These are phyloP conservation scores for Scytalidium lignicola DNA, from an alignment of 2,329 filamentous ascomycete species.

Conservation along the genomic window DNA sequence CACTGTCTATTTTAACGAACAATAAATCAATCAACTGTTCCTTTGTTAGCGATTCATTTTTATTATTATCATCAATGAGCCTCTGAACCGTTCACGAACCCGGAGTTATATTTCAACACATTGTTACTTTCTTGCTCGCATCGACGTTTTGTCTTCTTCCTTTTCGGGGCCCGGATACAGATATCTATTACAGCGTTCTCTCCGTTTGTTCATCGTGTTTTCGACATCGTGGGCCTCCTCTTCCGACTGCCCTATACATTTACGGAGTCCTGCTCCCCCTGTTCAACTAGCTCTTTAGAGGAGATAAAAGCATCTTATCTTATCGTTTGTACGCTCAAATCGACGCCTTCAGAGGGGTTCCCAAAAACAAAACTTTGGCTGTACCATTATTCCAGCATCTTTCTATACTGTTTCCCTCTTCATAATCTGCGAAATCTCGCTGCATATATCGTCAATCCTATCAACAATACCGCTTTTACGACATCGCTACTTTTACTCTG, in stretches of 20 bases:
- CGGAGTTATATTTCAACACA: conserved; percentile 25
- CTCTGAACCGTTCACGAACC: conserved; percentile 32
- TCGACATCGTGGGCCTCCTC: conserved; percentile 17
- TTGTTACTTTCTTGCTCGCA: neutral
- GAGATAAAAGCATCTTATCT: conserved; percentile 29
- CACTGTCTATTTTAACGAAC: conserved; percentile 27
- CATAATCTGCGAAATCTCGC: conserved; percentile 19
- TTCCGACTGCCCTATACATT: conserved; percentile 10
- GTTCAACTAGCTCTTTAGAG: conserved; percentile 29
- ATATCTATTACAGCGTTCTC: conserved; percentile 33
- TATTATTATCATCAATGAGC: conserved; percentile 33
- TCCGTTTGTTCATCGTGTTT: conserved; percentile 23
- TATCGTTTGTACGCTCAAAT: conserved; percentile 21
- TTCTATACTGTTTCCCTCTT: conserved; percentile 9
- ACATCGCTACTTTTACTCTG: no score
- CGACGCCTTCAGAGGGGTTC: conserved; percentile 14
- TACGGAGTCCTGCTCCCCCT: conserved; percentile 22
- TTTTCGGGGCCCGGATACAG: conserved; percentile 20
- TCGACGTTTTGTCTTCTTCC: conserved; percentile 16
- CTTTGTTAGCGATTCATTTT: conserved; percentile 43
- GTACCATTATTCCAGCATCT: conserved; percentile 25
- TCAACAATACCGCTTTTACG: conserved; percentile 12
- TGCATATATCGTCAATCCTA: conserved; percentile 9
- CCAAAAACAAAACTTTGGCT: conserved; percentile 24
- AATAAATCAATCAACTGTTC: conserved; percentile 37